phyloP scores from a whole-genome alignment of 768 basidiomycete species.

The Leccinum broughii region DNA sequence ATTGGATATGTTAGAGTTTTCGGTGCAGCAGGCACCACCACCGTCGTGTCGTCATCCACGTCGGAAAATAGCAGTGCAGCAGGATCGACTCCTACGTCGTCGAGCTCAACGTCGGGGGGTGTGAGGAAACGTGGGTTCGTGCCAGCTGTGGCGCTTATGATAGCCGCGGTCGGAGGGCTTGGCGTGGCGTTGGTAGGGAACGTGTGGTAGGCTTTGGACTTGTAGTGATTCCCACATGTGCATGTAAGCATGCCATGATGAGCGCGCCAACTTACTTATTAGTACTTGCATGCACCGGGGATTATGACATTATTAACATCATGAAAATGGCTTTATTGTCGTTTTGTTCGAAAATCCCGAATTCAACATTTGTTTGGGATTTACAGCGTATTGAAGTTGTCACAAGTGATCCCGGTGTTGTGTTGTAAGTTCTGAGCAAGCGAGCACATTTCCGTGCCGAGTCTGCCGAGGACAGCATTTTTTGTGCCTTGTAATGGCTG shows the following conservation, averaged over 20 bases:
- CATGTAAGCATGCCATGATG: no score
- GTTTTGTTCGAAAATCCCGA: no score
- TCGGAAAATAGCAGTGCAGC: constrained; percentile 18
- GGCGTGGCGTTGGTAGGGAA: constrained; percentile 16
- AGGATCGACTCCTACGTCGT: constrained; percentile 12
- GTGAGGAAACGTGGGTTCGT: constrained; percentile 1
- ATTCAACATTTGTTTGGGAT: no score
- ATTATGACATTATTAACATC: no score
- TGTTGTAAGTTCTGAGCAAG: no score
- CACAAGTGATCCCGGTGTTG: no score
- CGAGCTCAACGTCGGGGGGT: constrained; percentile 12
- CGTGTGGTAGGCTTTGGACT: background rate
- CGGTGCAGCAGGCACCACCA: constrained; percentile 34
- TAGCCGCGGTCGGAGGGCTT: constrained; percentile 17
- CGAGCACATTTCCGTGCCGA: background rate
- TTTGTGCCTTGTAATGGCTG: background rate
- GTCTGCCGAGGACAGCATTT: background rate
- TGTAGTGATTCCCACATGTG: background rate
- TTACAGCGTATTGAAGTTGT: no score
- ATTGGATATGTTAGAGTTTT: constrained; percentile 59
- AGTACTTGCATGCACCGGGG: no score
- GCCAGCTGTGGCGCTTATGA: constrained; percentile 11
- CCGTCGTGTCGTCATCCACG: constrained; percentile 23
- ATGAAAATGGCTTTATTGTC: no score
- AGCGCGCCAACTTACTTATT: no score